Base-by-base conservation (phyloP, 768 basidiomycete species). In the Calvatia gigantea region DNA sequence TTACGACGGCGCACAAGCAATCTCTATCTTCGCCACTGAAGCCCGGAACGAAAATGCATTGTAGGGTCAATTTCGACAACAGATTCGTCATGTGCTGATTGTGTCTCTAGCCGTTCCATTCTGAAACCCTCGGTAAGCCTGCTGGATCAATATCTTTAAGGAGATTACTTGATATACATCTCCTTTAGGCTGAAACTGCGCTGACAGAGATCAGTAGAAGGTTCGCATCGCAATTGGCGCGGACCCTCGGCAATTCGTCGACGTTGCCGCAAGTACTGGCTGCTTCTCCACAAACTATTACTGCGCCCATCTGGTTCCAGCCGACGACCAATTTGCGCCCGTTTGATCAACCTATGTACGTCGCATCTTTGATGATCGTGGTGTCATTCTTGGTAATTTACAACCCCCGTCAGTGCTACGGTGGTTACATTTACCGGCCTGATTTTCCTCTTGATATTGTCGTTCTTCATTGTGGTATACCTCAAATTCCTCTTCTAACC, bases 331-430 rank as follows among this genome's bases (percentile, higher is more conserved):
- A 87, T 57, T 56, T 83, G 1, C 67, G 73, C 15, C 83, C 86
- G 0, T 87, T 86, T 54, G 75, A 86, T 58, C 64, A 77, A 11
- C 79, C 84, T 21, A 77, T 81, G 82, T 85, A 69, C 14, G 80
- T 69, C 4, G 12, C 0, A 1, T 6, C 19, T 17, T 9, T 17
- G 50, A 51, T n/a, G n/a, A 7, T 41, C 15, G 19, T 28, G n/a
- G 1, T 25, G 11, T 19, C 7, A 21, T 11, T n/a, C 47, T 37
- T 27, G 28, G 31, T 9, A 32, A 28, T 29, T 32, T 29, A 19
- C 28, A 4, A n/a, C 17, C 25, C 14, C 4, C 6, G 17, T 32
- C 55, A 83, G 81, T 17, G 83, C 82, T 6, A 67, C 76, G 2
- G 81, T 81, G 2, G 74, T 78, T 2, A 79, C 76, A 19, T 83